These are phyloP conservation scores for Fusarium graminum DNA, from an alignment of 2,329 filamentous ascomycete genomes.

Conservation along the genomic window DNA sequence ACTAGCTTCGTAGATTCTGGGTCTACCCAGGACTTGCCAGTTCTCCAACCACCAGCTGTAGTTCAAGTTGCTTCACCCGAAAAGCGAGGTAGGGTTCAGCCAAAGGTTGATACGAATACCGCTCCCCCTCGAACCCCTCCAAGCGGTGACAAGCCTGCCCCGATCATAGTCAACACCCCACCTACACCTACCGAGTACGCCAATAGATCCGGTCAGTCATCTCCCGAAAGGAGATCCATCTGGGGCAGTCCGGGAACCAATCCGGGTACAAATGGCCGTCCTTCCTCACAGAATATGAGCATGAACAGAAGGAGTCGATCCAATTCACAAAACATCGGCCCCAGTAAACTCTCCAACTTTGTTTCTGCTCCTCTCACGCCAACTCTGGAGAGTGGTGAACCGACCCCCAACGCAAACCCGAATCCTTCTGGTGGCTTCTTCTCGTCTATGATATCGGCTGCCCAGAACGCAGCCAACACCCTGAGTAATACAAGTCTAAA, in stretches of 20 bases:
- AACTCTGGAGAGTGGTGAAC: conserved; percentile 74
- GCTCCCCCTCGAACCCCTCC: conserved; percentile 66
- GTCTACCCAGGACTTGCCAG: conserved; percentile 36
- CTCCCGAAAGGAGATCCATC: conserved; percentile 50
- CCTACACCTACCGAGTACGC: conserved; percentile 70
- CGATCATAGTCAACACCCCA: conserved; percentile 74
- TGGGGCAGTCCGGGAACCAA: conserved; percentile 47
- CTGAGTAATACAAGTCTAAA: conserved; percentile 73
- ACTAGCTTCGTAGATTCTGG: conserved; percentile 39
- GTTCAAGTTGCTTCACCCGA: conserved; percentile 50
- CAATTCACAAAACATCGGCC: conserved; percentile 69
- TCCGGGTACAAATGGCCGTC: conserved; percentile 65
- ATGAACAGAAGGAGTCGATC: conserved; percentile 71
- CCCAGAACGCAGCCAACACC: conserved; percentile 88
- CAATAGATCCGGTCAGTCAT: conserved; percentile 40
- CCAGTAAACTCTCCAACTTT: conserved; percentile 89
- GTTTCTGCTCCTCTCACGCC: conserved; percentile 80
- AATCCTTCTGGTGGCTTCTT: conserved; percentile 78
- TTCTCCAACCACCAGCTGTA: conserved; percentile 50
- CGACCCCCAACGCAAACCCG: conserved; percentile 68
- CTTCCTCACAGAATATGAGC: conserved; percentile 76
- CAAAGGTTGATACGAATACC: conserved; percentile 51
- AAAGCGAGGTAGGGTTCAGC: conserved; percentile 48
- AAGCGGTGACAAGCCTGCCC: conserved; percentile 58
- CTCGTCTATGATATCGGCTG: conserved; percentile 90